Conservation (phyloP, 192 early-diverging fungal species). For the Backusella circina region DNA sequence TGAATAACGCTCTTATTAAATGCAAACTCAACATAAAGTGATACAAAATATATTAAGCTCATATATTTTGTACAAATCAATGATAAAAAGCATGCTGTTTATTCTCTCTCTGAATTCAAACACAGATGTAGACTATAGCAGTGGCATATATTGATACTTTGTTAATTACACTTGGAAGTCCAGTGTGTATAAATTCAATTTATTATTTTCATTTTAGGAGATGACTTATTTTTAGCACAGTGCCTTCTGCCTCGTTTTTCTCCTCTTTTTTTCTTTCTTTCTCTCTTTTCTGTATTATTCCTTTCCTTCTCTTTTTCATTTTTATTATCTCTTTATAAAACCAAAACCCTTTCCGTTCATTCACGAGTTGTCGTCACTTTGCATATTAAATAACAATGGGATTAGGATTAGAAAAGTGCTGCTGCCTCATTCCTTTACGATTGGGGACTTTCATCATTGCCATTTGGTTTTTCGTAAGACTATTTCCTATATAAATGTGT, state of each 20-base stretch:
- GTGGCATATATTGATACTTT: too few relatives aligned
- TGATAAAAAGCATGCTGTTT: too few relatives aligned
- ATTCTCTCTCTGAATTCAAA: too few relatives aligned
- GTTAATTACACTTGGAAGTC: background rate
- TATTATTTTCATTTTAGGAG: background rate
- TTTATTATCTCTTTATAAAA: background rate
- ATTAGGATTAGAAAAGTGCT: conserved; percentile 33
- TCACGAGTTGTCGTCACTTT: background rate
- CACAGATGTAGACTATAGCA: too few relatives aligned
- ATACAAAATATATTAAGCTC: background rate
- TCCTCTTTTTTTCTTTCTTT: conserved; percentile 4
- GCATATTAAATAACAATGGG: conserved; percentile 12
- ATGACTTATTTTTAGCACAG: background rate
- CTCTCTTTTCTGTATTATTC: conserved; percentile 3
- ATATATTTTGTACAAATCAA: background rate
- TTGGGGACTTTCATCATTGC: conserved; percentile 37
- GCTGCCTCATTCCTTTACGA: conserved; percentile 36
- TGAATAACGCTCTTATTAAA: too few relatives aligned
- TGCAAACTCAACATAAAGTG: background rate
- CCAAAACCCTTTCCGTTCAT: conserved; percentile 3
- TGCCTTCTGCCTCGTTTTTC: background rate
- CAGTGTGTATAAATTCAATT: background rate
- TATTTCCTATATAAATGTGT: too few relatives aligned
- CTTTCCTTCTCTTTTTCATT: conserved; percentile 1
- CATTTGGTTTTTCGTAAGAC: conserved; percentile 33